Conservation (phyloP, 1,284 basidiomycete species). For the Heterobasidion irregulare region DNA sequence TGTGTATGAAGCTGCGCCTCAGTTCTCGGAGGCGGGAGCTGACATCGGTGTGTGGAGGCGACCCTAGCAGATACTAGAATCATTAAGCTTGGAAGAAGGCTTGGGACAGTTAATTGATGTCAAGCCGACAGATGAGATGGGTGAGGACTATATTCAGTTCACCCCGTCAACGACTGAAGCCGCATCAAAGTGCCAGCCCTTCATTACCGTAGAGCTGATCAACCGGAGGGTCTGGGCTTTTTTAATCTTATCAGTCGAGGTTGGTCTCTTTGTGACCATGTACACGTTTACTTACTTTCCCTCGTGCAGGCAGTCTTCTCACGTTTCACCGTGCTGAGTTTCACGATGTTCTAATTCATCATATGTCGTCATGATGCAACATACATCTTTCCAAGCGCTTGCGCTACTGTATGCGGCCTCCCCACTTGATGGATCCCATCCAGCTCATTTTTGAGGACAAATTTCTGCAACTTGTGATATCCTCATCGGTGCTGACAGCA, state of each 20-base stretch:
- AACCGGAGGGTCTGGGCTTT: slow-evolving; percentile 20
- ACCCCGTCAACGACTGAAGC: too few relatives aligned
- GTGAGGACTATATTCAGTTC: too few relatives aligned
- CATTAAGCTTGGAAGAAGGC: slow-evolving; percentile 22
- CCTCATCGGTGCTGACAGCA: slow-evolving; percentile 43
- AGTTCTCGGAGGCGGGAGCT: slow-evolving; percentile 26
- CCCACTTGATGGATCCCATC: slow-evolving; percentile 15
- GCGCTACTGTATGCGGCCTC: slow-evolving; percentile 23
- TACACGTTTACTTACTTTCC: neutral
- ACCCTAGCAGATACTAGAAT: slow-evolving; percentile 21
- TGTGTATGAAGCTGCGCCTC: slow-evolving; percentile 28
- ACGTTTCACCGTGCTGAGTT: slow-evolving; percentile 36
- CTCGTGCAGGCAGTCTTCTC: slow-evolving; percentile 26
- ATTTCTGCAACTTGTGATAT: slow-evolving; percentile 32
- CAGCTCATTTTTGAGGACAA: slow-evolving; percentile 36
- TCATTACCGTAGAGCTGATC: slow-evolving; percentile 24
- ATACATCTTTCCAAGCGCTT: slow-evolving; percentile 31
- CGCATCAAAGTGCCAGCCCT: slow-evolving; percentile 18
- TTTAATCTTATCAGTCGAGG: slow-evolving; percentile 21
- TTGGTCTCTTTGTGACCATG: slow-evolving; percentile 8
- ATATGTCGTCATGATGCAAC: slow-evolving; percentile 22
- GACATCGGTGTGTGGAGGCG: slow-evolving; percentile 27
- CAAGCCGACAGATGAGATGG: too few relatives aligned
- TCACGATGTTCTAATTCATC: slow-evolving; percentile 28
- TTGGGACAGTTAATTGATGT: slow-evolving; percentile 4